These are phyloP conservation scores for Skeletonema tropicum DNA, from an alignment of 108 stramenopile species.

Conservation along the genomic window DNA sequence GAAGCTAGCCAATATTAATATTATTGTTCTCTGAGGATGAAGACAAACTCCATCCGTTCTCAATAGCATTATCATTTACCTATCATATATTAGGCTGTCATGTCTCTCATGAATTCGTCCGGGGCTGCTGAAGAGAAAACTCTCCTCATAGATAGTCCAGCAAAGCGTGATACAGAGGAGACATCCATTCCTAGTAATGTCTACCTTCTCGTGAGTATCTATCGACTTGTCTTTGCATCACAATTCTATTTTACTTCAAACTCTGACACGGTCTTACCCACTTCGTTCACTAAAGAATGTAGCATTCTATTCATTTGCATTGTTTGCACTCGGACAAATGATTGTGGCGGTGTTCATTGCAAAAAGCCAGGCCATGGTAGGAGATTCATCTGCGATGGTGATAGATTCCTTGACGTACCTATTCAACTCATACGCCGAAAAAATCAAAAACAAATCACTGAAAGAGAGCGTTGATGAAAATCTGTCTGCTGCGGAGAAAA, in stretches of 20 bases:
- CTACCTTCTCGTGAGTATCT: slow-evolving; percentile 26
- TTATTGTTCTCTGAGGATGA: too few relatives aligned
- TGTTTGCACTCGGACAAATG: slow-evolving; percentile 45
- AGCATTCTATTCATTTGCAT: slow-evolving; percentile 45
- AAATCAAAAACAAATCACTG: slow-evolving; percentile 50
- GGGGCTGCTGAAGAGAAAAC: neutral
- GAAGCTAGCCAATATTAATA: too few relatives aligned
- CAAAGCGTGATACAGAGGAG: neutral
- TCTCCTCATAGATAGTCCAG: neutral
- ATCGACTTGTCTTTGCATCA: neutral
- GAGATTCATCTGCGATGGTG: slow-evolving; percentile 67
- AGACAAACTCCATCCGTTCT: too few relatives aligned
- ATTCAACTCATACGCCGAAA: slow-evolving; percentile 72
- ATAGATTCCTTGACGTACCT: slow-evolving; percentile 73
- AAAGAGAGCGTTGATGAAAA: slow-evolving; percentile 20
- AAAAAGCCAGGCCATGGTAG: slow-evolving; percentile 34
- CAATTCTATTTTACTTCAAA: neutral
- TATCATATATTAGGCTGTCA: neutral
- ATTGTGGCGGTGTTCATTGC: slow-evolving; percentile 34
- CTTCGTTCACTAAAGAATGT: slow-evolving; percentile 24
- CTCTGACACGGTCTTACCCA: neutral
- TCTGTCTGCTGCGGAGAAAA: slow-evolving; percentile 21
- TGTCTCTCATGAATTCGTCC: neutral
- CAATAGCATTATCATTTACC: too few relatives aligned
- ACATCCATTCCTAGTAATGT: slow-evolving; percentile 16